Evolutionary conservation across 768 basidiomycete genomes (phyloP).

Genomic region (Coprinopsis marcescibilis): DNA sequence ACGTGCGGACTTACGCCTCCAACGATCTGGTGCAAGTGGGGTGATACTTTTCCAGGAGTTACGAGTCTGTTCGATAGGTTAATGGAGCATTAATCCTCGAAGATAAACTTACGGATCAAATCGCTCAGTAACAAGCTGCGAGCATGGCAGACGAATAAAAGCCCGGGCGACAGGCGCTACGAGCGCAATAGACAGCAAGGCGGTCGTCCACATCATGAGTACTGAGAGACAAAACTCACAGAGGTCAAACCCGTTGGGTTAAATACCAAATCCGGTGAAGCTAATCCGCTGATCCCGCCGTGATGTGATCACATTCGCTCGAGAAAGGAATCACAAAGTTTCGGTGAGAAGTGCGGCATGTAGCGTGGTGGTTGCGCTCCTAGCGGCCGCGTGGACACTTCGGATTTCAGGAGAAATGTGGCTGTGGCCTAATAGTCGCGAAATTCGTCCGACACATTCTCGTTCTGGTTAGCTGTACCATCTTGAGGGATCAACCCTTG

Average conservation of each 20-base stretch:
- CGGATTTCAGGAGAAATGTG: no score
- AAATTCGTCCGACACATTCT: no score
- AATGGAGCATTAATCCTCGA: not conserved
- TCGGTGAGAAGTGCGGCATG: no score
- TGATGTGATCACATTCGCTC: no score
- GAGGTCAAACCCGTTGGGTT: not conserved
- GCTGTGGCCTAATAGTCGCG: no score
- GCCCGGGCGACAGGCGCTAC: not conserved
- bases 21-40: conserved; percentile 15
- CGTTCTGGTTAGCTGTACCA: no score
- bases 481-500: no score
- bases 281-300: no score
- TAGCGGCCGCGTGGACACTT: no score
- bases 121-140: not conserved
- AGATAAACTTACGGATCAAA: conserved; percentile 15
- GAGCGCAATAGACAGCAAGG: not conserved
- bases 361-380: no score
- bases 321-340: no score
- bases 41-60: conserved; percentile 13
- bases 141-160: conserved; percentile 1
- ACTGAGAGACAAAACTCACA: not conserved
- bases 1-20: conserved; percentile 11
- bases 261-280: no score
- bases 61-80: conserved; percentile 7
- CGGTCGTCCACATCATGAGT: not conserved